A percentile compares a stretch with the other conserved stretches of the same genome.
phyloP scores from a whole-genome alignment of 208 protist genomes.

The Trypanosoma grayi region DNA sequence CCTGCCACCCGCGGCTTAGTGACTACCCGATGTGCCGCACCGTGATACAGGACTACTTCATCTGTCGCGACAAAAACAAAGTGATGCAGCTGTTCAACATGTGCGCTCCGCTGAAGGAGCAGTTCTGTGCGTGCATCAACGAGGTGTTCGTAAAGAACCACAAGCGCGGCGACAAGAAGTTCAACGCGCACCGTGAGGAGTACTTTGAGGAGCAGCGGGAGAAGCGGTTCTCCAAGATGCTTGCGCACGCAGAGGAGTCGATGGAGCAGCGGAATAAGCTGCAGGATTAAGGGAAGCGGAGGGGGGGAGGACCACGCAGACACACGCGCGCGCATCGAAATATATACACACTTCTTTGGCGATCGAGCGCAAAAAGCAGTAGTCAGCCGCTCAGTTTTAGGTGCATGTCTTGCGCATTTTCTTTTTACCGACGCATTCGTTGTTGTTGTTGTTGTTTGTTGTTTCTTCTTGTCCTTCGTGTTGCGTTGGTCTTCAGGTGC shows the following conservation, averaged over 20 bases:
- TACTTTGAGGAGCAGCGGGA: constrained; percentile 63
- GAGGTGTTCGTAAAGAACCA: constrained; percentile 83
- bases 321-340: neutral
- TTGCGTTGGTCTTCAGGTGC: no score
- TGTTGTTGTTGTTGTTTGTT: no score
- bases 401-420: no score
- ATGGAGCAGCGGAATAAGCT: constrained; percentile 60
- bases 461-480: no score
- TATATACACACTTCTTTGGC: no score
- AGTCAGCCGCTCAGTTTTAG: no score
- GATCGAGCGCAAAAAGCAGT: no score
- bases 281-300: no score
- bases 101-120: constrained; percentile 80
- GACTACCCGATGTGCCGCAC: constrained; percentile 82
- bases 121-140: constrained; percentile 87
- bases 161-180: constrained; percentile 74
- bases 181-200: constrained; percentile 58
- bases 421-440: no score
- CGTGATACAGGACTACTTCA: constrained; percentile 85
- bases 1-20: constrained; percentile 72
- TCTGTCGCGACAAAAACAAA: constrained; percentile 69
- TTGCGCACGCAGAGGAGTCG: constrained; percentile 57
- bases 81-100: constrained; percentile 74
- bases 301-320: neutral
- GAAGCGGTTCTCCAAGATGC: constrained; percentile 59